Base-by-base conservation (phyloP, 2,329 filamentous ascomycete genomes). In the Cercospora sojina region DNA sequence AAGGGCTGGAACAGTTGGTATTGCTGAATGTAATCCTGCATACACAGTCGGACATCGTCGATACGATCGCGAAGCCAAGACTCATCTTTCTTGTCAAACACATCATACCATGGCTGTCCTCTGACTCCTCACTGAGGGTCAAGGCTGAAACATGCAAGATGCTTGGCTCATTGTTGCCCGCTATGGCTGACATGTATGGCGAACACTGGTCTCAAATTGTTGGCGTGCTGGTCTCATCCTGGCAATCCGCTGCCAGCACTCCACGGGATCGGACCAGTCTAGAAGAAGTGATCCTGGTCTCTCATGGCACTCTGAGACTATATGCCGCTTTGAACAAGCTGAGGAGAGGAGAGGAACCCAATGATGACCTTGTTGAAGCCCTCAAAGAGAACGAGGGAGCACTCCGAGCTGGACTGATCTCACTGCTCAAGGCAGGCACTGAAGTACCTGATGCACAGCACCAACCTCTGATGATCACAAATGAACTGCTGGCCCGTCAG, bases 61-160 rank as follows among this genome's bases (percentile, higher is more conserved):
- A 77, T 25, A 82, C 87, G n/a, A 80, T 79, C 55, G 74, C 82
- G 1, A 83, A 83, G 62, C 87, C 93, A 73, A 86, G 93, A 25
- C 79, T 95, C 2, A 87, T 97, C 0, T 95, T 97, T 79, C 88
- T 94, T 8, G 87, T 94, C 49, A 91, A 91, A 74, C 89, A 93
- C 69, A 84, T 97, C 7, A 85, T 91, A 0, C 85, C 87, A 8
- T 93, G 91, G 87, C 80, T 93, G 0, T 85, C 89, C 13, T 76
- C 81, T 0, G 77, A 79, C 1, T 78, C 63, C 69, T 86, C n/a
- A 76, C 80, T 67, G 75, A 83, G 31, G 80, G 87, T 79, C 78
- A 84, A 69, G 85, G 87, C 75, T 80, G 88, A 72, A 83, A 82
- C 67, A 74, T 92, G 62, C 80, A 86, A 77, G 66, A 77, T 80